Conservation (phyloP, 2,329 filamentous ascomycete species). For the Stylonectria norvegica region DNA sequence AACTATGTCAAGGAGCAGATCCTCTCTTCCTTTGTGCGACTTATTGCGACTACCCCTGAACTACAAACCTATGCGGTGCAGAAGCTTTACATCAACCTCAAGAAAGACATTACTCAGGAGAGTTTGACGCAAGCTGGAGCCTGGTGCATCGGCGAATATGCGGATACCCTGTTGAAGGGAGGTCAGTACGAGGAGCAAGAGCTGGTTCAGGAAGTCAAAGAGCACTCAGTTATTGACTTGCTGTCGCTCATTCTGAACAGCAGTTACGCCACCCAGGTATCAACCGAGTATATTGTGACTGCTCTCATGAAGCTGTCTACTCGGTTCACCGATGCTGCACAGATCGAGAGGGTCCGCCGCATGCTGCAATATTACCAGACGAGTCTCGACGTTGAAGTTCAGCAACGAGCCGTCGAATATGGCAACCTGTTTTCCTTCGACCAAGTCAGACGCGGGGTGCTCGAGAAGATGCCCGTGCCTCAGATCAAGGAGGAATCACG, state of each 20-base stretch:
- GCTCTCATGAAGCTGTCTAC: constrained; percentile 94
- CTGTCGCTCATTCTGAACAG: constrained; percentile 90
- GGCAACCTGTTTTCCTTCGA: constrained; percentile 91
- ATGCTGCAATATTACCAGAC: constrained; percentile 75
- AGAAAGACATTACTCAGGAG: constrained; percentile 97
- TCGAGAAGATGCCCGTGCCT: constrained; percentile 96
- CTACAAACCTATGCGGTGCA: constrained; percentile 95
- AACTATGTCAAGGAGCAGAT: constrained; percentile 99
- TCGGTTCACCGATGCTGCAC: constrained; percentile 75
- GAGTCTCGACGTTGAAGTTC: constrained; percentile 90
- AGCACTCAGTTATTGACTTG: constrained; percentile 89
- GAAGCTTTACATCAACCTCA: constrained; percentile 85
- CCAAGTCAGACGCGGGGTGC: constrained; percentile 78
- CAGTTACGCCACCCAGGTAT: constrained; percentile 85
- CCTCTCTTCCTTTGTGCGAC: constrained; percentile 88
- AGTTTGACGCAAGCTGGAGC: constrained; percentile 88
- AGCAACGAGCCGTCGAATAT: constrained; percentile 94
- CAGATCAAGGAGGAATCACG: constrained; percentile 95
- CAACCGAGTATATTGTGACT: constrained; percentile 94
- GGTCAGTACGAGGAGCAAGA: constrained; percentile 95
- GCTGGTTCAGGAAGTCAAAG: constrained; percentile 73
- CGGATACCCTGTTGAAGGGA: constrained; percentile 81
- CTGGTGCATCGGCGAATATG: constrained; percentile 98
- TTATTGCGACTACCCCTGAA: constrained; percentile 92
- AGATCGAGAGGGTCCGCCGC: constrained; percentile 79